These are phyloP conservation scores for Akanthomyces uredinophilus DNA, from an alignment of 2,329 filamentous ascomycete genomes.

Conservation along the genomic window DNA sequence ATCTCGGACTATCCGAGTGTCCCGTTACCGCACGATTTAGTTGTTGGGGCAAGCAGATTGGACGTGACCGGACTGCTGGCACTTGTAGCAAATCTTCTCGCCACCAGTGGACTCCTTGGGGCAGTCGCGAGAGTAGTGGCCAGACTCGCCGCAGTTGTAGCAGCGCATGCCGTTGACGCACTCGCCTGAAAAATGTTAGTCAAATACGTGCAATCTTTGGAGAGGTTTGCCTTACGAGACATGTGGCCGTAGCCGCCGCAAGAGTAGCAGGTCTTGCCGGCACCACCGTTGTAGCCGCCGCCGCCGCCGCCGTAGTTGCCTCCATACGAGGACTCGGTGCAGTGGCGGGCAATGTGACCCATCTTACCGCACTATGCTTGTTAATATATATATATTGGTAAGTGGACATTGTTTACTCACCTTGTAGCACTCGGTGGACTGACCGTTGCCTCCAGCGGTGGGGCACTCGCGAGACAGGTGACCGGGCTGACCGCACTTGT, in stretches of 20 bases:
- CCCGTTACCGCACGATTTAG: constrained; percentile 31
- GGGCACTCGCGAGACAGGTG: constrained; percentile 90
- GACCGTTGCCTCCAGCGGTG: constrained; percentile 44
- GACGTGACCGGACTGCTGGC: constrained; percentile 77
- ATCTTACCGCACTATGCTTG: constrained; percentile 72
- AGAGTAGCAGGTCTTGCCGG: constrained; percentile 90
- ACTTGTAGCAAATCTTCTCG: constrained; percentile 99
- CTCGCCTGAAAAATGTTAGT: constrained; percentile 52
- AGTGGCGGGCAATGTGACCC: constrained; percentile 93
- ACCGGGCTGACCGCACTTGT: constrained; percentile 74
- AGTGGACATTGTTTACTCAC: constrained; percentile 26
- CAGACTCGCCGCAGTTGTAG: constrained; percentile 96
- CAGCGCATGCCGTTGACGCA: constrained; percentile 99
- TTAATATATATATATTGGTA: neutral
- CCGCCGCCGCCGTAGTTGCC: constrained; percentile 44
- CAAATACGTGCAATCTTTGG: neutral
- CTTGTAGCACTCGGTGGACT: constrained; percentile 84
- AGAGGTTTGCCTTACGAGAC: constrained; percentile 58
- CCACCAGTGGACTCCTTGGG: constrained; percentile 79
- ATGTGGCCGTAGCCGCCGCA: constrained; percentile 97
- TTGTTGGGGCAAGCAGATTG: constrained; percentile 91
- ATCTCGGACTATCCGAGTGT: constrained; percentile 19
- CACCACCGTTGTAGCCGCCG: constrained; percentile 44
- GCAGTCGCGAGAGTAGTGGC: constrained; percentile 94
- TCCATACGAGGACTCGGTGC: constrained; percentile 59